Conservation (phyloP, 1,284 basidiomycete species). For the Coriolopsis trogii region DNA sequence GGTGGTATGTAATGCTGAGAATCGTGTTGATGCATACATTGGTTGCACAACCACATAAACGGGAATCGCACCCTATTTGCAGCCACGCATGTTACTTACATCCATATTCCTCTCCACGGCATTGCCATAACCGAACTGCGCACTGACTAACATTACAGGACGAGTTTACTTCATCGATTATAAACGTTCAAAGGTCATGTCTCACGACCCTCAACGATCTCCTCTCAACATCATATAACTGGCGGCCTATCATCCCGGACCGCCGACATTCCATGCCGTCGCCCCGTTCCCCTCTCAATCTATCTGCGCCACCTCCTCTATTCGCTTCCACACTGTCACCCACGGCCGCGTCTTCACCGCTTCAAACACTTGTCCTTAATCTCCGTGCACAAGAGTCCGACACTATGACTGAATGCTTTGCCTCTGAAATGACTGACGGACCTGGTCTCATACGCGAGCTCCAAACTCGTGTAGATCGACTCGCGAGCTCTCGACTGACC, state of each 20-base stretch:
- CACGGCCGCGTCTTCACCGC: slow-evolving; percentile 30
- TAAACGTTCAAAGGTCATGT: slow-evolving; percentile 70
- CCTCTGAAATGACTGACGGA: slow-evolving; percentile 49
- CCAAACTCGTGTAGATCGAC: slow-evolving; percentile 49
- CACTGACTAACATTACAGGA: slow-evolving; percentile 38
- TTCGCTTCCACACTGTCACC: slow-evolving; percentile 41
- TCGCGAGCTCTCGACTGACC: slow-evolving; percentile 45
- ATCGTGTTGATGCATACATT: too few species aligned
- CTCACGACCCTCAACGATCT: slow-evolving; percentile 73
- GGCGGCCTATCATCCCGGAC: slow-evolving; percentile 63
- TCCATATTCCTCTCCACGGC: background rate
- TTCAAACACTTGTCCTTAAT: slow-evolving; percentile 65
- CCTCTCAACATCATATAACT: slow-evolving; percentile 54
- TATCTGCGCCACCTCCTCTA: slow-evolving; percentile 29
- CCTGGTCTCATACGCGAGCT: slow-evolving; percentile 66
- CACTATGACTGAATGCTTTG: slow-evolving; percentile 34
- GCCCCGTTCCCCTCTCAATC: slow-evolving; percentile 35
- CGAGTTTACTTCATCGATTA: slow-evolving; percentile 70
- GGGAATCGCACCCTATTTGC: background rate
- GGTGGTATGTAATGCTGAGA: too few species aligned
- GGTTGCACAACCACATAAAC: too few species aligned
- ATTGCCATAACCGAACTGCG: background rate
- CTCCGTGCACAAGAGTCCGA: slow-evolving; percentile 52
- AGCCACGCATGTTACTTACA: background rate
- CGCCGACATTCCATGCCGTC: slow-evolving; percentile 67